Percentiles rank a stretch among this genome's conserved stretches.
Conservation (phyloP, 805 yeast species). For the Candida coleopterorum region DNA sequence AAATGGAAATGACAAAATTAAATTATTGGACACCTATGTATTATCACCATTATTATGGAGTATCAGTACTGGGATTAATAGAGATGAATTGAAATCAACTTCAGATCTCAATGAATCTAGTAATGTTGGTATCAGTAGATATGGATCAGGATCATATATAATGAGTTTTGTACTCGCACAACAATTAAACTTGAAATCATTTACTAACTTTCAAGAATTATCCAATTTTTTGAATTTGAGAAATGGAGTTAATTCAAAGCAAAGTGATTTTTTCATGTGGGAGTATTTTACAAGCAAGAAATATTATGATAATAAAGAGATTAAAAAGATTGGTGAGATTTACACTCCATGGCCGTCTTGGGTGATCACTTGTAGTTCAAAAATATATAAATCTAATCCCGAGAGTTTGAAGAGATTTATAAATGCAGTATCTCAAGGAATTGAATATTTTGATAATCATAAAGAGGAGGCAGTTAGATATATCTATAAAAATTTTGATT, state of each 20-base stretch:
- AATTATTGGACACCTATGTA: slow-evolving; percentile 77
- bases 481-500: slow-evolving; percentile 68
- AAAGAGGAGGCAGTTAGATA: slow-evolving; percentile 60
- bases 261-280: slow-evolving; percentile 91
- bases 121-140: slow-evolving; percentile 74
- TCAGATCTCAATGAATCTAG: slow-evolving; percentile 54
- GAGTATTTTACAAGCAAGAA: slow-evolving; percentile 85
- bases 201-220: slow-evolving; percentile 51
- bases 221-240: slow-evolving; percentile 72
- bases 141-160: slow-evolving; percentile 88
- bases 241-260: slow-evolving; percentile 64
- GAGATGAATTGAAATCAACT: slow-evolving; percentile 47
- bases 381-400: slow-evolving; percentile 26
- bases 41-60: slow-evolving; percentile 89
- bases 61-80: slow-evolving; percentile 65
- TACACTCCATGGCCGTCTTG: slow-evolving; percentile 97
- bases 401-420: slow-evolving; percentile 36
- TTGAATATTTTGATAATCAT: slow-evolving; percentile 56
- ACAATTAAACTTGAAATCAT: slow-evolving; percentile 30
- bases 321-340: slow-evolving; percentile 79
- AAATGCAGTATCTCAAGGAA: slow-evolving; percentile 59
- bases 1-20: slow-evolving; percentile 60
- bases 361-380: slow-evolving; percentile 60
- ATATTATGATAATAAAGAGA: slow-evolving; percentile 75
- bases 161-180: slow-evolving; percentile 83